phyloP scores from a whole-genome alignment of 306 rosid species.

The Geum urbanum region DNA sequence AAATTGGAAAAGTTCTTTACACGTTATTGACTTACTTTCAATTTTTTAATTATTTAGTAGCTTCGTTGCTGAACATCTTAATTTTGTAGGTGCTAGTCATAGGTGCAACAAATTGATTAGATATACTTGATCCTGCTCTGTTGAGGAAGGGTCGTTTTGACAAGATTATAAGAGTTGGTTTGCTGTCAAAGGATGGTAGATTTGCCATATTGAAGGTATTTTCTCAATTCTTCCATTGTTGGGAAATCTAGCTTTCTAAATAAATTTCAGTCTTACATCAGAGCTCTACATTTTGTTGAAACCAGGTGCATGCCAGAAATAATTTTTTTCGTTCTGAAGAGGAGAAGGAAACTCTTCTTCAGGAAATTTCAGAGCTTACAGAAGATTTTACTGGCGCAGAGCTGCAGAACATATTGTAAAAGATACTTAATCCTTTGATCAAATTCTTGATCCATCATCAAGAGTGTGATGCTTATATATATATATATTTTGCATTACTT shows the following conservation, averaged over 20 bases:
- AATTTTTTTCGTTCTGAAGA: conserved; percentile 77
- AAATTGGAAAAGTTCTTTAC: conserved; percentile 4
- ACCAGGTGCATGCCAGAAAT: conserved; percentile 95
- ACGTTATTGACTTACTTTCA: too few species aligned
- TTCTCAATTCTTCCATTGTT: conserved; percentile 13
- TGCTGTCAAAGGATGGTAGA: conserved; percentile 96
- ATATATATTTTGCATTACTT: conserved; percentile 23
- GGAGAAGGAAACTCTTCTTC: conserved; percentile 65
- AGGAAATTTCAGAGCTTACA: conserved; percentile 78
- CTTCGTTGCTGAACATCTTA: conserved; percentile 33
- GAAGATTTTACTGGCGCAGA: conserved; percentile 99
- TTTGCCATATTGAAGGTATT: conserved; percentile 83
- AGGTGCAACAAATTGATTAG: conserved; percentile 98
- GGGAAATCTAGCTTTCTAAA: conserved; percentile 14
- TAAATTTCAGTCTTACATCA: background rate
- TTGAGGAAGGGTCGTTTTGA: conserved; percentile 98
- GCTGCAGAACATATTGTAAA: conserved; percentile 92
- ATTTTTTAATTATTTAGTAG: conserved; percentile 16
- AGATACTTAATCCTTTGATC: conserved; percentile 19
- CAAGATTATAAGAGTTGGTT: conserved; percentile 95
- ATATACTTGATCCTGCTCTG: conserved; percentile 94
- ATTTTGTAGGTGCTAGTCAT: conserved; percentile 82
- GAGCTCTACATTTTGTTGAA: conserved; percentile 21
- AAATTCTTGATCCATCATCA: conserved; percentile 19
- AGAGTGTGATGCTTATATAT: conserved; percentile 27